Base-by-base conservation (phyloP, 345 rosid genomes). In the Eucalyptus polybractea region DNA sequence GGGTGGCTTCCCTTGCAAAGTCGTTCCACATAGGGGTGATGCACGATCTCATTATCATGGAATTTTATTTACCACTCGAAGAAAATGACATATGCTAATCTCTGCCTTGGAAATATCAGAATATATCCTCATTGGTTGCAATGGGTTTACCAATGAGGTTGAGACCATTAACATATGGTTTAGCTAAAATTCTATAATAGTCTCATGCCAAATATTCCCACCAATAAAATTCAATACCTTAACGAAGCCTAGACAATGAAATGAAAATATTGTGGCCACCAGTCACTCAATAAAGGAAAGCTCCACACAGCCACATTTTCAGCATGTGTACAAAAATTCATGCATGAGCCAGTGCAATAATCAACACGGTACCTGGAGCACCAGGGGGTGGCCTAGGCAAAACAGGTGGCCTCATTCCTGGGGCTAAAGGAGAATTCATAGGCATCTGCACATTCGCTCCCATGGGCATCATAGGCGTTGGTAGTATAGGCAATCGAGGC, bases 361-460 rank as follows among this genome's bases (percentile, higher is more conserved):
- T 65, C 40, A 83, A 88, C 13, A n/a, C 40, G 25, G 16, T 88
- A 95, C 96, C 95, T 90, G 95, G 93, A 51, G 93, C 92, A 93
- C 95, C 96, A 86, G 94, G 89, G 44, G 90, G 50, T 24, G 99
- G 99, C 92, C 99, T 94, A 58, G 98, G 99, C 44, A 97, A 90
- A 89, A 96, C 94, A 89, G 98, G 99, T 87, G 98, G 98, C 89
- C 99, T 95, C 80, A 98, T 93, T 91, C 98, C 98, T 8, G 95
- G 94, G 87, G 90, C 45, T 89, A 94, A 89, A 13, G 94, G 96
- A 89, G 94, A 87, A 91, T 90, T 91, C 76, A 88, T 88, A 19
- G 92, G 93, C 37, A 92, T 15, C 37, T 90, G 94, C 42, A 88
- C 80, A 60, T 62, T 89, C 42, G 94, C 94, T 4, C 95, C 90